phyloP scores from a whole-genome alignment of 148 eudicot genomes.

The Linanthus parryae region DNA sequence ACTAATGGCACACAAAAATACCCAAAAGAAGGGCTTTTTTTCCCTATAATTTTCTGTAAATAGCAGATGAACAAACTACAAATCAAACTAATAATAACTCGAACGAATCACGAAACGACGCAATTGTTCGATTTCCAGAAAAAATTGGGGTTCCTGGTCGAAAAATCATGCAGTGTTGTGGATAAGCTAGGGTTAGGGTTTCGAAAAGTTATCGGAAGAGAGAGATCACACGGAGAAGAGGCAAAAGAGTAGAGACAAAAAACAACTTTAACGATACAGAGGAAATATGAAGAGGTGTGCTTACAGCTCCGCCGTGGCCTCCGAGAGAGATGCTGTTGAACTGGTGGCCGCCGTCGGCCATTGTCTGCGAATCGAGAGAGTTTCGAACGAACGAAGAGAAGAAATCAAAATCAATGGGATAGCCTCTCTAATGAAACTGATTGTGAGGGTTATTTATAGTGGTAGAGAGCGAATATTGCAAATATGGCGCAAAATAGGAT shows the following conservation, averaged over 20 bases:
- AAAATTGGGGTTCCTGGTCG: background rate
- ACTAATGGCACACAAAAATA: too few species aligned
- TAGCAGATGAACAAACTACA: background rate
- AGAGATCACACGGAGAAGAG: too few species aligned
- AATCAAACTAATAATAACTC: too few species aligned
- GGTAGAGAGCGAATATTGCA: too few species aligned
- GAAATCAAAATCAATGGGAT: background rate
- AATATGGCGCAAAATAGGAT: too few species aligned
- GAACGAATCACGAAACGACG: background rate
- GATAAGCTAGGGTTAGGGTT: slow-evolving; percentile 14
- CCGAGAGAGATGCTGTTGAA: slow-evolving; percentile 82
- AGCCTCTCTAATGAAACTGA: too few species aligned
- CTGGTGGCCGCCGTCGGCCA: slow-evolving; percentile 75
- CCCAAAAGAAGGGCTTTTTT: background rate
- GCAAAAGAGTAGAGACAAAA: background rate
- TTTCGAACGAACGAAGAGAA: background rate
- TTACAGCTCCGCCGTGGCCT: slow-evolving; percentile 87
- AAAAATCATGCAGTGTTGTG: too few species aligned
- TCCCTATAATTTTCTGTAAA: background rate
- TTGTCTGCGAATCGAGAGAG: too few species aligned
- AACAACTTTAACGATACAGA: background rate
- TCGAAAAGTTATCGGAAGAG: background rate
- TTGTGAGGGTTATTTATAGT: too few species aligned
- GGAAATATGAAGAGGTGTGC: slow-evolving; percentile 5
- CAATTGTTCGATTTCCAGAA: background rate